Evolutionary conservation across 2,329 filamentous ascomycete genomes (phyloP), one percentile per base, ranked within the genome.

Genomic region (Colletotrichum orchidophilum): DNA sequence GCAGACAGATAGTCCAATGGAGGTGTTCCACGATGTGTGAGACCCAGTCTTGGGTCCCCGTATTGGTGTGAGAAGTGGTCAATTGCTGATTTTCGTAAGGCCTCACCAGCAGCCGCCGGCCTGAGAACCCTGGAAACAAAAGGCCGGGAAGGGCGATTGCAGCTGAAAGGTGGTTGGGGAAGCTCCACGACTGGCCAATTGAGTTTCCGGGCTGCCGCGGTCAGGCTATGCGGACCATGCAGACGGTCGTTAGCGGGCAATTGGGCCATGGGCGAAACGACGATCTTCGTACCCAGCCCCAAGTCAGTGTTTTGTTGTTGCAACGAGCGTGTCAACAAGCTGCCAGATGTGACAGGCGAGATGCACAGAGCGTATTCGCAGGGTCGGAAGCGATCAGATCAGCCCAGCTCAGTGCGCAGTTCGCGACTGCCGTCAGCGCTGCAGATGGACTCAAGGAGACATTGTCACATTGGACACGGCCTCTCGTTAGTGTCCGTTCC

Each of bases 1-100:
- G 70, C 66, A 70, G 59, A 59, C 59, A 4, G 65, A 61, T 55
- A 58, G 66, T 60, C 70, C 70, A 72, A 81, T 81, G 71, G 66
- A 72, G 53, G 54, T 69, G 71, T 72, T 78, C 77, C 79, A 81
- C 79, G 79, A 81, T 74, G 76, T 74, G 72, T 72, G 35, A 29
- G 65, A 67, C 54, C 70, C 70, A 72, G 65, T 68, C 53, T 58
- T 59, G 50, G 53, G 31, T 31, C n/a, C 42, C 26, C 31, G 31
- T 58, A 63, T 59, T 18, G 39, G 63, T 68, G 33, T 18, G 39
- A 33, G 50, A 29, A 53, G 29, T 46, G 39, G 29, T 24, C 53
- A 12, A 58, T 57, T 68, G 68, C 57, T 59, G 58, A 58, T 58
- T 53, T 29, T 68, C 58, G 58, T 35, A 52, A 35, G 26, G 39